Evolutionary conservation across 495 filamentous ascomycete species (phyloP).

Genomic region (Evernia prunastri): DNA sequence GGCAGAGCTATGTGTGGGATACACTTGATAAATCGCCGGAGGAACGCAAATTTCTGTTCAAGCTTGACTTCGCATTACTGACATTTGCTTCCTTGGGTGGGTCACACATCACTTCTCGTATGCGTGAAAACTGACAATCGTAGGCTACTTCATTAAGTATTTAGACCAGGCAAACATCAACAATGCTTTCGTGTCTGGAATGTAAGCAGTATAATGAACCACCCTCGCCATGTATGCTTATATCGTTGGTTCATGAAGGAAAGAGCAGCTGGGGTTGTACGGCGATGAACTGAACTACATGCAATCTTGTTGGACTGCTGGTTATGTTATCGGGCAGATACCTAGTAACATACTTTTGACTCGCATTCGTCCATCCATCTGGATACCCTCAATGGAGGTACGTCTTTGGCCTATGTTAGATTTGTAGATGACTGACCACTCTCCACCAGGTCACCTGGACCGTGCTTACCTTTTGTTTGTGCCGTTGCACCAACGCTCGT

Average conservation of each 20-base stretch:
- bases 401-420: too few relatives aligned
- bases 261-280: background rate
- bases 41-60: background rate
- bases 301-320: background rate
- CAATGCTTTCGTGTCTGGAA: background rate
- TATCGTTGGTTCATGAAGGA: background rate
- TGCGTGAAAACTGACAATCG: background rate
- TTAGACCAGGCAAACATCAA: background rate
- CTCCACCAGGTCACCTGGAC: background rate
- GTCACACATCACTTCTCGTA: background rate
- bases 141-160: conserved; percentile 2
- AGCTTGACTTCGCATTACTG: background rate
- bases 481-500: background rate
- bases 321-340: background rate
- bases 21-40: background rate
- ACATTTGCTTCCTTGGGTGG: background rate
- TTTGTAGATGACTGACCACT: background rate
- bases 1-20: background rate
- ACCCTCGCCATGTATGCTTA: too few relatives aligned
- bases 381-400: conserved; percentile 1
- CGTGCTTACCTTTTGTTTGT: background rate
- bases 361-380: background rate
- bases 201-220: too few relatives aligned
- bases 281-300: background rate
- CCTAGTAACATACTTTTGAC: background rate